Base-by-base conservation (phyloP, 2,329 filamentous ascomycete genomes). In the Uncinocarpus reesii region DNA sequence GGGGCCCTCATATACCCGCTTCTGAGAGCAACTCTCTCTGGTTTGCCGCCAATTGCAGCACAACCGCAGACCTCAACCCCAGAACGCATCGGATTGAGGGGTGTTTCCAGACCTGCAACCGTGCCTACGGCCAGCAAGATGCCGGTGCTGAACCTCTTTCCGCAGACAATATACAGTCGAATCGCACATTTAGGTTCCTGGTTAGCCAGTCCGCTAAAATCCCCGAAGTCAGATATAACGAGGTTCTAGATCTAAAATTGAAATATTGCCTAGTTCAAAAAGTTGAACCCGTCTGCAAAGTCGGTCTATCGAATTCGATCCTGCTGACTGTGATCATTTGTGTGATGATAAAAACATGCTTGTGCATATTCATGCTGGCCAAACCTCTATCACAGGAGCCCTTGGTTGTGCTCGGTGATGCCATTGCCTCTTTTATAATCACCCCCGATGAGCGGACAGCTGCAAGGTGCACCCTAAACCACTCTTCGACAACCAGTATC, bases 391-490 rank as follows among this genome's bases (percentile, higher is more conserved):
- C 31, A 34, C 10, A 34, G 31, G 31, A 34, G 11, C 2, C 31
- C 5, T n/a, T 34, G 31, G 31, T 34, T n/a, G 31, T 34, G 13
- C 31, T n/a, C 5, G 66, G 66, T 4, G 65, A 68, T 51, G 63
- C 61, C 0, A 59, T 69, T 8, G 56, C 60, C 7, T 66, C 64
- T 0, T 70, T 69, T 37, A 52, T 68, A 2, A 54, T 53, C 18
- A 26, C 51, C 3, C 60, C 59, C 0, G 67, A 69, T 51, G 48
- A 47, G 0, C 60, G 53, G 1, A 66, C 61, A 1, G 42, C 54
- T 18, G 50, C 53, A 32, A 41, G 54, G 49, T 56, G 59, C 52
- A 46, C 63, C 13, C 45, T 57, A 1, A 57, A 54, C 1, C 56
- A 52, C 5, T 34, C 15, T n/a, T 7, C 13, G 5, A n/a, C 31